A percentile compares a stretch with the other conserved stretches of the same genome.
Conservation (phyloP, 495 filamentous ascomycete species). For the Lophiotrema nucula region DNA sequence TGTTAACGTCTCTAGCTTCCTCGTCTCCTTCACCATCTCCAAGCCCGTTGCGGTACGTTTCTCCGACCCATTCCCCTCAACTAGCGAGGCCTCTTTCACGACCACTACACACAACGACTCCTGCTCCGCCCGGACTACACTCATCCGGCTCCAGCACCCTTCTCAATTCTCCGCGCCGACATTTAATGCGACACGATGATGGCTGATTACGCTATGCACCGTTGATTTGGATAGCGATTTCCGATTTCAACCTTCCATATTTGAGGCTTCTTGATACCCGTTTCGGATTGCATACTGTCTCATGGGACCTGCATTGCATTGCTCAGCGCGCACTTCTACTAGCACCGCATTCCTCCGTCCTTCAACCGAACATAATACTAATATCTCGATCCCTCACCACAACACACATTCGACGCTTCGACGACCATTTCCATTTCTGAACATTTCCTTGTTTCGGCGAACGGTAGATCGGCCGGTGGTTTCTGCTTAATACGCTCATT, state of each 20-base stretch:
- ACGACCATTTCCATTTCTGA: slow-evolving; percentile 22
- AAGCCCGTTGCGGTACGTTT: background rate
- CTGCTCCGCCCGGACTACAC: background rate
- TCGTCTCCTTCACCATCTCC: slow-evolving; percentile 17
- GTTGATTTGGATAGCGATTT: slow-evolving; percentile 27
- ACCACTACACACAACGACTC: slow-evolving; percentile 6
- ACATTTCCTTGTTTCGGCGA: background rate
- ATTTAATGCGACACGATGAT: slow-evolving; percentile 33
- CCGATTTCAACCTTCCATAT: slow-evolving; percentile 5
- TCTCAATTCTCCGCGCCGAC: slow-evolving; percentile 19
- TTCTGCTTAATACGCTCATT: slow-evolving; percentile 18
- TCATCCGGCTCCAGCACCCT: slow-evolving; percentile 26
- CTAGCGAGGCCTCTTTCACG: slow-evolving; percentile 2
- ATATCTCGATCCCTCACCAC: slow-evolving; percentile 10
- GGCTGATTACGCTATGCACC: slow-evolving; percentile 25
- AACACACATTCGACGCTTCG: slow-evolving; percentile 2
- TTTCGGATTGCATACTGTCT: slow-evolving; percentile 15
- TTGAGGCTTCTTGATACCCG: slow-evolving; percentile 30
- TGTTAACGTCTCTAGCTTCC: slow-evolving; percentile 22
- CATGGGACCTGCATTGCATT: slow-evolving; percentile 27
- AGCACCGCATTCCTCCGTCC: slow-evolving; percentile 14
- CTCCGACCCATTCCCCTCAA: background rate
- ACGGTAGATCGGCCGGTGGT: slow-evolving; percentile 22
- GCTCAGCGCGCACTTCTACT: slow-evolving; percentile 18
- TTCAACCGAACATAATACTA: slow-evolving; percentile 19